Evolutionary conservation across 2,329 filamentous ascomycete genomes (phyloP), one percentile per base, ranked within the genome.

Genomic region (Ambrosiella beaveri): DNA sequence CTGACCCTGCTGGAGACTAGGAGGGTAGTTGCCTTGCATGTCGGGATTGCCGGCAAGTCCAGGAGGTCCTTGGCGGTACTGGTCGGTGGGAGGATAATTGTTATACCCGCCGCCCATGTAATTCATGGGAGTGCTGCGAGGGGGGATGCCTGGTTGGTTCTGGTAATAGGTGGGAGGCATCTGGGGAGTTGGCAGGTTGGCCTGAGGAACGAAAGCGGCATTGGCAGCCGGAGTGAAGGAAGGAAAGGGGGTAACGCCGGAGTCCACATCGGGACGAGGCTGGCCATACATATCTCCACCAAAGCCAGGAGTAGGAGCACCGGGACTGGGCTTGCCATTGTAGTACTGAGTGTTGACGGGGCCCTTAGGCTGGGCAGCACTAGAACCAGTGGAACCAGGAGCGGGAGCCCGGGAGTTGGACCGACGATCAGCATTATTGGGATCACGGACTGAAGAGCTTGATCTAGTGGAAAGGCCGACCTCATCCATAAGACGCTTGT

Each of bases 401-500:
- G 71, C 75, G 41, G 75, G 70, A 59, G 82, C 79, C 50, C 78
- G 71, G 8, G 80, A 81, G 11, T 72, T 69, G 36, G 80, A 55
- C 79, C 76, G 75, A 44, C 78, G 73, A 57, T 79, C 75, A 58
- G 74, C 74, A 41, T 70, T 66, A 17, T 37, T 68, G 68, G 73
- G 71, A 38, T 76, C 74, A 35, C 73, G 73, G 47, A 74, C 72
- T 45, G 45, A 54, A 57, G 66, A 68, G 19, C 71, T 71, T 9
- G 71, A 68, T 40, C 82, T 73, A 36, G 81, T 85, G 5, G 91
- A 94, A 41, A 98, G 73, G 61, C 91, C 90, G 64, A 98, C 93
- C 68, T 98, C 93, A 66, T 98, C 93, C 93, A 98, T 98, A 61
- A 98, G 74, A 57, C 93, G 85, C 77, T 97, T 98, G 74, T 98